A percentile compares a stretch with the other conserved stretches of the same genome.
Conservation (phyloP, 306 rosid genomes). For the Castanospermum australe region DNA sequence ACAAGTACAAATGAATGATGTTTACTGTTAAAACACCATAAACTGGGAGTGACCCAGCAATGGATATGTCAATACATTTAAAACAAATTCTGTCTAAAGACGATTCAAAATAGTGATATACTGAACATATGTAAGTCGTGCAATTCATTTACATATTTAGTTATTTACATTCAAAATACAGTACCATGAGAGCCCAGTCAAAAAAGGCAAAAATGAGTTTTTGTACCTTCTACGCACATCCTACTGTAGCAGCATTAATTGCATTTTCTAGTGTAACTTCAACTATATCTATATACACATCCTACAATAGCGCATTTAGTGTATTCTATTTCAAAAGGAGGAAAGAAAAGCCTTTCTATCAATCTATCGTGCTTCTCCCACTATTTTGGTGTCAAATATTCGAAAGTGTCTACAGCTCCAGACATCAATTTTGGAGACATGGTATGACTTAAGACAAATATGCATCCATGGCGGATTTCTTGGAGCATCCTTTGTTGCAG, state of each 20-base stretch:
- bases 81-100: too few relatives aligned
- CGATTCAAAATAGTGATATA: too few relatives aligned
- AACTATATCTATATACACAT: neutral
- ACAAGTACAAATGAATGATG: too few relatives aligned
- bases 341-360: neutral
- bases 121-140: neutral
- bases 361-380: neutral
- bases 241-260: neutral
- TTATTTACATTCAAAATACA: slow-evolving; percentile 1
- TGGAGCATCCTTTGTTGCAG: neutral
- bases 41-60: too few relatives aligned
- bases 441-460: slow-evolving; percentile 56
- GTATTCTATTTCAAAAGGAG: neutral
- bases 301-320: neutral
- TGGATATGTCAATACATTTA: too few relatives aligned
- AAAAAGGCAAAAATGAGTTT: neutral
- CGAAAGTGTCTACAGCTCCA: slow-evolving; percentile 40
- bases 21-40: too few relatives aligned
- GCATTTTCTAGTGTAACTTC: neutral
- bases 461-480: slow-evolving; percentile 81
- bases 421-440: slow-evolving; percentile 1
- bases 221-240: neutral
- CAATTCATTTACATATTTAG: neutral
- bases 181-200: neutral
- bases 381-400: slow-evolving; percentile 52